Evolutionary conservation across 495 filamentous ascomycete species (phyloP), one percentile per base, ranked within the genome.

Genomic region (Podospora didyma): DNA sequence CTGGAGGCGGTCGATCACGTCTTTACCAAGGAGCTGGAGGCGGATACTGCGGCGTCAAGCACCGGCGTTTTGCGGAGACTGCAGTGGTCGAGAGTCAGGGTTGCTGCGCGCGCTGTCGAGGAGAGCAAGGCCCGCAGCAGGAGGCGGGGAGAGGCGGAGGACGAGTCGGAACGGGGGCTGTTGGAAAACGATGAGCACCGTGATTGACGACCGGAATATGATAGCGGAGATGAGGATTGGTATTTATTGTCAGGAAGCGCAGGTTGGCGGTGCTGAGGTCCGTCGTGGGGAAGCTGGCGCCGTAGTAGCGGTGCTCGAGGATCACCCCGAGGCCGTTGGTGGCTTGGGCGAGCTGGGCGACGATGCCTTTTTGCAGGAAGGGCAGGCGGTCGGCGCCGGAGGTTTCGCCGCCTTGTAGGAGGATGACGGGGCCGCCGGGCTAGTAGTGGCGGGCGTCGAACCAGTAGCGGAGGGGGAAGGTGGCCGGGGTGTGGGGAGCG

Each of bases 291-390:
- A 81, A 79, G 64, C 83, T 87, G 19, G 62, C 72, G 9, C 87
- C 87, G 56, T 89, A 90, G 73, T 89, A 90, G 21, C 86, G 79
- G 60, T 90, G 88, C 69, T 92, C 88, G n/a, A 90, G 73, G 53
- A 92, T 80, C 23, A 92, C 87, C 1, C 82, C 86, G n/a, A 92
- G 68, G 0, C 88, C 88, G 52, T 79, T 65, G 0, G 86, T 89
- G 3, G 81, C 81, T 56, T 82, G 63, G 7, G 82, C 79, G 23
- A 92, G 74, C 55, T 86, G 73, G 31, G 79, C 73, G 5, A 85
- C 73, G 46, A 92, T 82, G 39, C 88, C 88, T 62, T 89, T 86
- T 61, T 88, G 83, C 12, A 90, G 70, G 63, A 78, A 88, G 0
- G 79, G 80, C 17, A 89, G 69, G 1, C 88, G 80, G 44, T 68